phyloP scores from a whole-genome alignment of 805 yeast genomes.

The Nakazawaea holstii region DNA sequence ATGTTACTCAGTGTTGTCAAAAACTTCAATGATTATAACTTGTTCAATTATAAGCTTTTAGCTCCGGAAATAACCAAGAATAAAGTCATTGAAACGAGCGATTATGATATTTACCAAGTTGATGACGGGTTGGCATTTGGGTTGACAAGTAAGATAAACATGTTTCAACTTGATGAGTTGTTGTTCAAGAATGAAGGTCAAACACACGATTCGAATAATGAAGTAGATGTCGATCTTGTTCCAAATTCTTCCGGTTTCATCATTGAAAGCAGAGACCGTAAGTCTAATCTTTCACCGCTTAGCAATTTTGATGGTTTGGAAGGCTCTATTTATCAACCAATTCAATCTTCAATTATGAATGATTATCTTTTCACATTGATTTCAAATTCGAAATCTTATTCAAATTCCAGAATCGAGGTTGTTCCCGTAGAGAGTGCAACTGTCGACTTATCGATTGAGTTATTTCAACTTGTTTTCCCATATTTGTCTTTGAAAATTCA shows the following conservation, averaged over 20 bases:
- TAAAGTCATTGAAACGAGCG: neutral
- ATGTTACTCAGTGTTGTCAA: conserved; percentile 26
- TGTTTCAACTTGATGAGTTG: conserved; percentile 25
- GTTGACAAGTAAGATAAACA: conserved; percentile 34
- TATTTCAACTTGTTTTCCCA: conserved; percentile 69
- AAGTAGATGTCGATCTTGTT: conserved; percentile 21
- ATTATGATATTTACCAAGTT: conserved; percentile 25
- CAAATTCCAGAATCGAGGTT: conserved; percentile 28
- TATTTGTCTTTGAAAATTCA: conserved; percentile 73
- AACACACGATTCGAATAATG: conserved; percentile 12
- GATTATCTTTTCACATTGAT: conserved; percentile 31
- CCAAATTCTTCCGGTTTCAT: conserved; percentile 20
- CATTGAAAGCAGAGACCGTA: conserved; percentile 25
- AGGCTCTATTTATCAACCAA: conserved; percentile 27
- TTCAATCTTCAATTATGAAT: conserved; percentile 32
- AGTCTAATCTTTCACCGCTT: conserved; percentile 21
- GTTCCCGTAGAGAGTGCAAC: conserved; percentile 46
- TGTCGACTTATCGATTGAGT: conserved; percentile 74
- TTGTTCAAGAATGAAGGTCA: conserved; percentile 19
- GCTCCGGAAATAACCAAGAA: neutral
- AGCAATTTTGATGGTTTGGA: conserved; percentile 31
- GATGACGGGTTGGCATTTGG: conserved; percentile 37
- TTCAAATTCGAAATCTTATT: conserved; percentile 22
- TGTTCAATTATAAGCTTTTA: conserved; percentile 14
- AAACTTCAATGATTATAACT: conserved; percentile 22